Evolutionary conservation across 2,329 filamentous ascomycete genomes (phyloP).

Genomic region (Dendryphion nanum): DNA sequence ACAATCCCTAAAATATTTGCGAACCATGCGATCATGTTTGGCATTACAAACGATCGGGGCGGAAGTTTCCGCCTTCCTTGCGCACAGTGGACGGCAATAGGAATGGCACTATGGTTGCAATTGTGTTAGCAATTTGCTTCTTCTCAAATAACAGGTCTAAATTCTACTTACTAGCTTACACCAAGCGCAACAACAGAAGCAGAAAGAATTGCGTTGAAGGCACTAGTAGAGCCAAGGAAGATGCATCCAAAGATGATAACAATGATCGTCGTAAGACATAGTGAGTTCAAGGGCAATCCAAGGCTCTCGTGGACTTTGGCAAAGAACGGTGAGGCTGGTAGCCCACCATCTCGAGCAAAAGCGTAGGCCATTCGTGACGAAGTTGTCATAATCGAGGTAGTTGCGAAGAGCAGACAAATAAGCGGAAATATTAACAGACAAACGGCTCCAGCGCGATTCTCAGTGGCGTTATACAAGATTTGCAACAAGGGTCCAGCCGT

Average conservation of each 20-base stretch:
- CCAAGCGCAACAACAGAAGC: conserved; percentile 71
- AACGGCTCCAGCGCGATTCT: conserved; percentile 59
- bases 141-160: too few relatives aligned
- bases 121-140: too few relatives aligned
- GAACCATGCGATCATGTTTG: conserved; percentile 57
- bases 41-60: conserved; percentile 56
- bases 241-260: conserved; percentile 69
- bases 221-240: conserved; percentile 65
- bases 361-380: conserved; percentile 66
- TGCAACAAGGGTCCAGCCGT: conserved; percentile 59
- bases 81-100: conserved; percentile 66
- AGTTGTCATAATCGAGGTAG: conserved; percentile 64
- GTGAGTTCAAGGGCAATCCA: conserved; percentile 64
- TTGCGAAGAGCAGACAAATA: conserved; percentile 63
- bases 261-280: conserved; percentile 59
- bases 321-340: conserved; percentile 62
- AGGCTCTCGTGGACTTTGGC: conserved; percentile 61
- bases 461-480: conserved; percentile 63
- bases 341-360: conserved; percentile 65
- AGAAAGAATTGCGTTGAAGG: conserved; percentile 70
- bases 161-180: too few relatives aligned
- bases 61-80: conserved; percentile 66
- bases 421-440: conserved; percentile 68
- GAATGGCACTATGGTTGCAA: too few relatives aligned
- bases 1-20: conserved; percentile 60